Percentiles rank a stretch among this genome's conserved stretches.
Evolutionary conservation across 208 protist genomes (phyloP).

Genomic region (Entamoeba moshkovskii): DNA sequence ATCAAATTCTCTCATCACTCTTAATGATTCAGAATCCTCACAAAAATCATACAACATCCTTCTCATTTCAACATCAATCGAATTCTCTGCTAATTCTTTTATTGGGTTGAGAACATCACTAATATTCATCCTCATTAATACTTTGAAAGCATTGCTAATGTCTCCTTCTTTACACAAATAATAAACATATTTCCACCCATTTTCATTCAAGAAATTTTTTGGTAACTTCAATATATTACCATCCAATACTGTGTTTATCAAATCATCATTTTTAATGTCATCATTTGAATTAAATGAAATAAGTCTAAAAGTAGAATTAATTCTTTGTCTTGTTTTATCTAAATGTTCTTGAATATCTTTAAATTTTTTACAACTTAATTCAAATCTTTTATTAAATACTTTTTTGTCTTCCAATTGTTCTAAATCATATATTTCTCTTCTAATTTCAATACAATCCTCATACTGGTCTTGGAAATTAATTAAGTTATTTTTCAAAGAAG

Average conservation of each 20-base stretch:
- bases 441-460: not conserved
- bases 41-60: not conserved
- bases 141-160: not conserved
- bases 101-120: not conserved
- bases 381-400: not conserved
- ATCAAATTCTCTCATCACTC: not conserved
- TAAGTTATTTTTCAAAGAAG: not conserved
- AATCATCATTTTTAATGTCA: not conserved
- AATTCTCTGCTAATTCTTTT: not conserved
- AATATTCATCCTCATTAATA: not conserved
- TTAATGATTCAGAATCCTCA: not conserved
- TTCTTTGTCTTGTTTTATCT: not conserved
- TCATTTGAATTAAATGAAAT: not conserved
- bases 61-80: not conserved
- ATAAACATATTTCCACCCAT: not conserved
- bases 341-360: not conserved
- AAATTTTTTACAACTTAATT: not conserved
- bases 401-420: not conserved
- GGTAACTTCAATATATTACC: not conserved
- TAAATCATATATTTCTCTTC: not conserved
- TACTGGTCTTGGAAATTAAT: not conserved
- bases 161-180: not conserved
- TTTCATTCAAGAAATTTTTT: not conserved
- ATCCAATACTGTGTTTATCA: too few relatives aligned
- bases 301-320: not conserved